Base-by-base conservation (phyloP, 2,329 filamentous ascomycete species). In the Thielaviopsis punctulata region DNA sequence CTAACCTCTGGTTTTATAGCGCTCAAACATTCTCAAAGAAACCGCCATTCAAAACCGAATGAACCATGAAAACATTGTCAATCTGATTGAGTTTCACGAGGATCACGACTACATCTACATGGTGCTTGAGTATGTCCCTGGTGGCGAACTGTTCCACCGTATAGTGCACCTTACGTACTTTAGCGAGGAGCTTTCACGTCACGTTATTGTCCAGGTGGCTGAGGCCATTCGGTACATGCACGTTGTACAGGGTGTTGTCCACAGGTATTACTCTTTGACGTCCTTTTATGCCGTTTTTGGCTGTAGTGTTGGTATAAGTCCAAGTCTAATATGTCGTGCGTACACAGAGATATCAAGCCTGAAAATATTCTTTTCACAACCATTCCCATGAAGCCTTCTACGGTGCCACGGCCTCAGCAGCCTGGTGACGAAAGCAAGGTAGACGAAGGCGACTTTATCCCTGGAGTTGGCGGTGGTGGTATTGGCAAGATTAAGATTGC, bases 141-240 rank as follows among this genome's bases (percentile, higher is more conserved):
- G 92, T 55, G 92, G 92, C 62, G 92, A 98, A 69, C 73, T 98
- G 10, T 98, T 98, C 73, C 92, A 98, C 66, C 90, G 96, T 65
- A 96, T 98, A 60, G 92, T 98, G 49, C 84, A 90, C 59, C 79
- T 98, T 64, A 98, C 92, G 13, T 98, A 96, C 66, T 98, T 98
- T 64, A 96, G 90, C 69, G 92, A 98, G 65, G 83, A 95, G 48
- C 73, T 98, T 1, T 93, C 89, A 51, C 77, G 92, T 58, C 92
- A 96, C 65, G 90, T 96, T 61, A 98, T 98, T 60, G 72, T 81
- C 3, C 90, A 96, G 64, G 92, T 98, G 15, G 92, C 92, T n/a
- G 80, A 93, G 60, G 90, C 92, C 13, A 73, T 98, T 4, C 55
- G 90, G 62, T 96, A 96, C 63, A 68, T 98, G 55, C 92, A 98